Evolutionary conservation across 345 rosid species (phyloP).

Genomic region (Rhodamnia rubescens): DNA sequence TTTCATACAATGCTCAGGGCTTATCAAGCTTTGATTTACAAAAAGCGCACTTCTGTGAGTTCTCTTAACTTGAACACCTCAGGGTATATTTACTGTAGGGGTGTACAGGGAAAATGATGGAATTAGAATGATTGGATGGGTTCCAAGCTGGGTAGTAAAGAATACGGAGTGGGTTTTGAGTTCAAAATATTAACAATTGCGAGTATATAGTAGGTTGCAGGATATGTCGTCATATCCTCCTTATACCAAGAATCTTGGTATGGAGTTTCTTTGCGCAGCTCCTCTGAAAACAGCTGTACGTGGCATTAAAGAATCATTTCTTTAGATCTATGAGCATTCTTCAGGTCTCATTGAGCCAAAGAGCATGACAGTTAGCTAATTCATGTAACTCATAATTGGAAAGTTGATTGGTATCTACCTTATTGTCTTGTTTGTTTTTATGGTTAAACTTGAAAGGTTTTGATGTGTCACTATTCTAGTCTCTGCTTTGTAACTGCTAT

Average conservation of each 20-base stretch:
- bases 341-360: background rate
- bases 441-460: background rate
- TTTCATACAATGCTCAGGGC: conserved; percentile 74
- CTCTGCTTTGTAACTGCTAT: background rate
- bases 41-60: conserved; percentile 45
- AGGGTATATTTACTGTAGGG: background rate
- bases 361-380: background rate
- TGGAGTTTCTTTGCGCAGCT: background rate
- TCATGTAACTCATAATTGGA: background rate
- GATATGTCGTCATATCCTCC: background rate
- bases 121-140: background rate
- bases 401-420: background rate
- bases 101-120: background rate
- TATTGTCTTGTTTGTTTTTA: background rate
- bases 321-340: background rate
- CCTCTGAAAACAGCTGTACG: background rate
- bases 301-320: background rate
- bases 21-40: conserved; percentile 44
- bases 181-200: background rate
- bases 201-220: background rate
- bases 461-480: background rate
- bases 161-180: background rate
- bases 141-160: background rate
- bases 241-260: background rate
- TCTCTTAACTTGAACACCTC: background rate